Evolutionary conservation across 2,329 filamentous ascomycete species (phyloP).

Genomic region (Cladosporium sp.): DNA sequence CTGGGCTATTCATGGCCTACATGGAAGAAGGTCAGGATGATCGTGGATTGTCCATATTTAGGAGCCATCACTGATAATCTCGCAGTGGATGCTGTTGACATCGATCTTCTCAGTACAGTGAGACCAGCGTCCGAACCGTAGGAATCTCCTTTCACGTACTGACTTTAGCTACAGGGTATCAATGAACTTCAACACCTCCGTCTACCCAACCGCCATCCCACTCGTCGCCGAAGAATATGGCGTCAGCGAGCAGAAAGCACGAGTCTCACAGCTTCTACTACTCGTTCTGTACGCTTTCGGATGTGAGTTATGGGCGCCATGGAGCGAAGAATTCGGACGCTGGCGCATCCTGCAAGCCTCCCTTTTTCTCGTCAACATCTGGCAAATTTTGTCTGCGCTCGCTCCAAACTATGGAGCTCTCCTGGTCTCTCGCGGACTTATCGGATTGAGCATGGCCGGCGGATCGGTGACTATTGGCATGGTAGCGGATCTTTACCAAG

Average conservation of each 20-base stretch:
- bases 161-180: slow-evolving; percentile 27
- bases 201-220: slow-evolving; percentile 55
- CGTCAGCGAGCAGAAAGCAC: slow-evolving; percentile 66
- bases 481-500: slow-evolving; percentile 72
- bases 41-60: background rate
- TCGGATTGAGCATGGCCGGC: slow-evolving; percentile 54
- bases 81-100: slow-evolving; percentile 47
- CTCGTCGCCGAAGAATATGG: slow-evolving; percentile 61
- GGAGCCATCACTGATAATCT: background rate
- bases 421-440: slow-evolving; percentile 71
- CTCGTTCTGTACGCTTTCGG: slow-evolving; percentile 66
- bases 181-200: slow-evolving; percentile 53
- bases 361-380: slow-evolving; percentile 59
- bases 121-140: background rate
- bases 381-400: slow-evolving; percentile 67
- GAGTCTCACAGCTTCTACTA: slow-evolving; percentile 75
- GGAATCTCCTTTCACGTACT: background rate
- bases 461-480: slow-evolving; percentile 66
- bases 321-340: slow-evolving; percentile 67
- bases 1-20: slow-evolving; percentile 43
- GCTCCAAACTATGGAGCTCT: slow-evolving; percentile 63
- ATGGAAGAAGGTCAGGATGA: slow-evolving; percentile 38
- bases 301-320: slow-evolving; percentile 53
- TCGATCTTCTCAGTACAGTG: slow-evolving; percentile 49
- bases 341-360: slow-evolving; percentile 64